These are phyloP conservation scores for Beauveria varroae DNA, from an alignment of 2,329 filamentous ascomycete species.

Conservation along the genomic window DNA sequence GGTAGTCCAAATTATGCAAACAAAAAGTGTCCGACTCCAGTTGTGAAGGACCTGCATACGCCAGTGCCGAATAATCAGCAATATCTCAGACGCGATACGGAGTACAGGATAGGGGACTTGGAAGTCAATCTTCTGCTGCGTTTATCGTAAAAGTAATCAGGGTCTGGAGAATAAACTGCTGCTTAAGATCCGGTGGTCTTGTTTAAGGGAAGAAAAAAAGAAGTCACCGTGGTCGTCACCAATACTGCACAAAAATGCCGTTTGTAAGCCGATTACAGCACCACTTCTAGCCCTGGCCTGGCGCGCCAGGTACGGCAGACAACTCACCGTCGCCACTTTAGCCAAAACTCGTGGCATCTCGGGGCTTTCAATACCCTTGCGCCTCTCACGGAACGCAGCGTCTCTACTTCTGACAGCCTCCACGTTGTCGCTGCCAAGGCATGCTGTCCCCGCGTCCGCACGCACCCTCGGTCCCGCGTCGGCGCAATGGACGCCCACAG, in stretches of 20 bases:
- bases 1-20: background rate
- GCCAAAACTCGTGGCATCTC: background rate
- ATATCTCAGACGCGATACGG: no score
- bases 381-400: background rate
- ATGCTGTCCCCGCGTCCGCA: constrained; percentile 6
- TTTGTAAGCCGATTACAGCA: background rate
- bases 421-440: background rate
- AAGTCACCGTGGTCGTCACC: no score
- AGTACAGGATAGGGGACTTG: no score
- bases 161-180: no score
- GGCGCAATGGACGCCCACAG: constrained; percentile 13
- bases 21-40: background rate
- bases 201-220: no score
- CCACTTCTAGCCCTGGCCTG: background rate
- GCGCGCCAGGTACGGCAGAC: background rate
- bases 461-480: constrained; percentile 3
- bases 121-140: no score
- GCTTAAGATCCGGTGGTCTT: no score
- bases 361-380: background rate
- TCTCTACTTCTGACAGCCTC: background rate
- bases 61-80: no score
- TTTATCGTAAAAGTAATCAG: no score
- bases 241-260: background rate
- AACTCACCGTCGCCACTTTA: background rate
- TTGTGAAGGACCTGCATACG: background rate